Evolutionary conservation across 2,329 filamentous ascomycete species (phyloP).

Genomic region (Harringtonia lauricola): DNA sequence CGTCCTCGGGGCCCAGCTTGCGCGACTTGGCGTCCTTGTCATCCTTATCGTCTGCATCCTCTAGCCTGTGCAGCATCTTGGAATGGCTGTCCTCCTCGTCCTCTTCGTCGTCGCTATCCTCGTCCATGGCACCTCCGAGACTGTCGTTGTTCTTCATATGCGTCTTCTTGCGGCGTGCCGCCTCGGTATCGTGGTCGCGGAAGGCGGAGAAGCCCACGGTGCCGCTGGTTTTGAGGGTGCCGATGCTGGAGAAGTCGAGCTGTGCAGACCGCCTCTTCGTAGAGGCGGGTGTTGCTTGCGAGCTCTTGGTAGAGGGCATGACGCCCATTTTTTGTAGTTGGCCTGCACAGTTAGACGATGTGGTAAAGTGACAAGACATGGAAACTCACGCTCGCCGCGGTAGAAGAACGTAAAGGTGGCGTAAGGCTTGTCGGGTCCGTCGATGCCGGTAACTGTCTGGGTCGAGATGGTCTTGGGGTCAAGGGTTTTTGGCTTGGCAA

Average conservation of each 20-base stretch:
- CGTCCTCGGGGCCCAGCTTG: conserved; percentile 59
- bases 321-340: conserved; percentile 98
- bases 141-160: conserved; percentile 37
- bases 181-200: conserved; percentile 55
- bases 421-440: conserved; percentile 91
- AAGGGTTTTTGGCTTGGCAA: conserved; percentile 89
- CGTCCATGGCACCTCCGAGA: conserved; percentile 43
- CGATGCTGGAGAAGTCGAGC: conserved; percentile 75
- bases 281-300: conserved; percentile 47
- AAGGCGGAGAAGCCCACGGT: conserved; percentile 87
- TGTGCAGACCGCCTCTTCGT: conserved; percentile 73
- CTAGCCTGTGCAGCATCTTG: conserved; percentile 48
- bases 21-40: conserved; percentile 36
- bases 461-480: conserved; percentile 98
- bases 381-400: conserved; percentile 70
- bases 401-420: conserved; percentile 98
- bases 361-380: too few relatives aligned
- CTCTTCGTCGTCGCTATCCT: conserved; percentile 63
- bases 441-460: conserved; percentile 96
- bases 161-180: conserved; percentile 44
- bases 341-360: conserved; percentile 38
- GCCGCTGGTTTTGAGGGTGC: conserved; percentile 74
- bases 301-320: conserved; percentile 54
- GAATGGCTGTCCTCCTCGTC: conserved; percentile 52
- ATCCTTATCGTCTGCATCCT: conserved; percentile 47